Percentiles rank a stretch among this genome's conserved stretches.
Evolutionary conservation across 306 rosid species (phyloP).

Genomic region (Castanospermum australe): DNA sequence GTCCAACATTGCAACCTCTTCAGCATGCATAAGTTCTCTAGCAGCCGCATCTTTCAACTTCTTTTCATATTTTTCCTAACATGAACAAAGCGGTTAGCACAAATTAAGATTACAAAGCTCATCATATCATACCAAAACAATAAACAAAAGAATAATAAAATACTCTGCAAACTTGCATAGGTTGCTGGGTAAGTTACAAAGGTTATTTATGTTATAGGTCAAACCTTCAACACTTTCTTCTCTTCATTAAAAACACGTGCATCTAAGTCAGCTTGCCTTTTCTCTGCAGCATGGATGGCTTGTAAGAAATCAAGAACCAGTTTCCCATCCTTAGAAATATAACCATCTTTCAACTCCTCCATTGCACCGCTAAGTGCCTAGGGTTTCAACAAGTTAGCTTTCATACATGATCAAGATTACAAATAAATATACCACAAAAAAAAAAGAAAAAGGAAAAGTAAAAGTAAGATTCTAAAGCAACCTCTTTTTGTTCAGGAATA

Average conservation of each 20-base stretch:
- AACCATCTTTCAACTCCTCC: slow-evolving; percentile 60
- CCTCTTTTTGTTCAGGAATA: slow-evolving; percentile 62
- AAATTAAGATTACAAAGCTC: slow-evolving; percentile 27
- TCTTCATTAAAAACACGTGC: slow-evolving; percentile 65
- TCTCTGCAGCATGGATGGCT: slow-evolving; percentile 90
- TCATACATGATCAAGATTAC: slow-evolving; percentile 6
- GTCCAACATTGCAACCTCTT: slow-evolving; percentile 88
- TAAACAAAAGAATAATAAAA: not conserved
- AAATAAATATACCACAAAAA: slow-evolving; percentile 11
- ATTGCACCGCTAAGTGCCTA: slow-evolving; percentile 53
- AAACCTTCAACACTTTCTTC: slow-evolving; percentile 73
- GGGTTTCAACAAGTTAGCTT: slow-evolving; percentile 29
- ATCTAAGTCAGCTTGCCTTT: slow-evolving; percentile 85
- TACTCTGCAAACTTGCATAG: slow-evolving; percentile 17
- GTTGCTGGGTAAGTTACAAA: slow-evolving; percentile 17
- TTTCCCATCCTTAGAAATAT: slow-evolving; percentile 79
- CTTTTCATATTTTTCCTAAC: slow-evolving; percentile 77
- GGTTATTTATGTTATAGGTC: slow-evolving; percentile 13
- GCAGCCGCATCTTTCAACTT: slow-evolving; percentile 88
- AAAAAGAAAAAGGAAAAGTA: not conserved
- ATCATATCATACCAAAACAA: not conserved
- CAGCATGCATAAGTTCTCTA: slow-evolving; percentile 89
- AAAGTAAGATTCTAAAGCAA: slow-evolving; percentile 23
- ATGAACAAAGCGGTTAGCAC: slow-evolving; percentile 5
- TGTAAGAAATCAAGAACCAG: slow-evolving; percentile 79